phyloP scores from a whole-genome alignment of 163 green algal species.

The Chlamydomonas reinhardtii region DNA sequence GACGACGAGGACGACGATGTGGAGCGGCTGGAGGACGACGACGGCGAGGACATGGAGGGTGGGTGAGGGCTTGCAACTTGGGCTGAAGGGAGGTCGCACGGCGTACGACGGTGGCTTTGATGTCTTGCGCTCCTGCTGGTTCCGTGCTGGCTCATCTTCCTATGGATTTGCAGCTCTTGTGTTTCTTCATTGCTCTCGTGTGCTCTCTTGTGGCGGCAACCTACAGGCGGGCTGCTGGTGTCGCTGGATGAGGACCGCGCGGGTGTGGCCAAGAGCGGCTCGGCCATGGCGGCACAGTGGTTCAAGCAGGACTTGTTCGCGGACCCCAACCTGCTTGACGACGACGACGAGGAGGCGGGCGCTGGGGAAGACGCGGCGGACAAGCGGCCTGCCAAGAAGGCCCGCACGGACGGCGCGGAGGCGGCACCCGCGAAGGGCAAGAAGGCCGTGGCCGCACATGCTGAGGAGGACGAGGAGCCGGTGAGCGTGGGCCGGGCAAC shows the following conservation, averaged over 20 bases:
- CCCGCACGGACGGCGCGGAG: constrained; percentile 11
- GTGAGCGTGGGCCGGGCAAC: neutral
- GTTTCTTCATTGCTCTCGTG: no score
- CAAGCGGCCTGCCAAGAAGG: constrained; percentile 37
- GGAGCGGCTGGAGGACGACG: constrained; percentile 21
- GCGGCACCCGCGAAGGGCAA: constrained; percentile 7
- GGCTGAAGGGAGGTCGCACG: neutral
- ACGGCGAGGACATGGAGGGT: neutral
- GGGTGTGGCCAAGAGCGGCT: constrained; percentile 67
- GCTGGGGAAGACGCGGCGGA: neutral
- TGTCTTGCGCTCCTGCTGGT: no score
- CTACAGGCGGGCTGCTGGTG: constrained; percentile 74
- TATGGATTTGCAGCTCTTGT: no score
- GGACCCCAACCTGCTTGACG: constrained; percentile 64
- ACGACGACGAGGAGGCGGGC: constrained; percentile 57
- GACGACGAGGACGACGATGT: constrained; percentile 30
- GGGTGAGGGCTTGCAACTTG: constrained; percentile 21
- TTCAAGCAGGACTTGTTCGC: constrained; percentile 95
- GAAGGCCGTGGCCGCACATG: neutral
- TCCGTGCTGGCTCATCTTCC: no score
- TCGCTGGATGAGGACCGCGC: constrained; percentile 75
- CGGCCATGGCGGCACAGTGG: constrained; percentile 88
- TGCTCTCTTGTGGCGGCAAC: no score
- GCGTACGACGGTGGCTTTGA: no score
- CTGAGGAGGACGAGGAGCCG: constrained; percentile 50